phyloP scores from a whole-genome alignment of 2,329 filamentous ascomycete genomes.

The Cadophora sp. region DNA sequence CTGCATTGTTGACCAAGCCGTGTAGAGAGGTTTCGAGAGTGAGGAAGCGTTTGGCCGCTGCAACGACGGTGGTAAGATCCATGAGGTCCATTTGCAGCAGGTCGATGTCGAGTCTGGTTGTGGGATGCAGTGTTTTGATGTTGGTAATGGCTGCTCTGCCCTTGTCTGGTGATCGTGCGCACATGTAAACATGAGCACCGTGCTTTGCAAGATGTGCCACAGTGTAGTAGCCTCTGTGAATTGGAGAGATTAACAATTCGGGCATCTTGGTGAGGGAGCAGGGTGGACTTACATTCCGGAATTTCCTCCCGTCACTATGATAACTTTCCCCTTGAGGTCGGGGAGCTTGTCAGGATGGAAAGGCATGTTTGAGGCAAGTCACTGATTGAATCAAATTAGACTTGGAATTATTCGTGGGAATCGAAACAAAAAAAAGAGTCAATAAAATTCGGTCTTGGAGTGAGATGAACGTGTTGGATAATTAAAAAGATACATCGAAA shows the following conservation, averaged over 20 bases:
- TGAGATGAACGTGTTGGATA: conserved; percentile 34
- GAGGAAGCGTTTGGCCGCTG: conserved; percentile 36
- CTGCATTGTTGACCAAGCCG: conserved; percentile 50
- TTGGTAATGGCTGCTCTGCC: conserved; percentile 31
- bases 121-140: conserved; percentile 32
- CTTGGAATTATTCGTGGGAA: conserved; percentile 17
- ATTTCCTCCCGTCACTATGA: conserved; percentile 43
- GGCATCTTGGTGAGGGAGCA: conserved; percentile 7
- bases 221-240: conserved; percentile 52
- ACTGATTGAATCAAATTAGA: conserved; percentile 18
- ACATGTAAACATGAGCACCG: conserved; percentile 39
- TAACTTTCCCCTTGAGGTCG: conserved; percentile 34
- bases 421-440: conserved; percentile 26
- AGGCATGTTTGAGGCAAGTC: conserved; percentile 25
- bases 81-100: conserved; percentile 48
- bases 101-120: conserved; percentile 31
- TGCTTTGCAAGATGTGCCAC: conserved; percentile 44
- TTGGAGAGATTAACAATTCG: conserved; percentile 24
- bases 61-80: conserved; percentile 47
- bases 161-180: conserved; percentile 33
- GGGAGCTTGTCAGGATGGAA: conserved; percentile 37
- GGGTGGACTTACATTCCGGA: conserved; percentile 41
- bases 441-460: conserved; percentile 29
- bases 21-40: conserved; percentile 43
- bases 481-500: conserved; percentile 28